phyloP scores from a whole-genome alignment of 192 early-diverging fungal genomes.

The Irineochytrium annulatum region DNA sequence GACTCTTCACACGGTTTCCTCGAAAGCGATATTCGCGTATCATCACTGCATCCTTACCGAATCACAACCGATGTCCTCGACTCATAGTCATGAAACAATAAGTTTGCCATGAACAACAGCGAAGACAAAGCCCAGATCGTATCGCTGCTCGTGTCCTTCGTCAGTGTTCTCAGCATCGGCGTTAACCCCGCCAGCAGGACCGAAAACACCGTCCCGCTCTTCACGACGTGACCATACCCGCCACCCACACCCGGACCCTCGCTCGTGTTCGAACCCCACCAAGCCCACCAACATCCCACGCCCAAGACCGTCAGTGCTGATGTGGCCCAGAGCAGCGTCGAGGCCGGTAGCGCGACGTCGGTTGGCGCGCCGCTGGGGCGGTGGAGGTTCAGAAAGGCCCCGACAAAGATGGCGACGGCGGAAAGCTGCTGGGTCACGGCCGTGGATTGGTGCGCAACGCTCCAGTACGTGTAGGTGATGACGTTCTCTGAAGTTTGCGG shows the following conservation, averaged over 20 bases:
- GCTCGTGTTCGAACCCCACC: background rate
- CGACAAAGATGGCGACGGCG: constrained; percentile 82
- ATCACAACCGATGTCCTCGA: constrained; percentile 44
- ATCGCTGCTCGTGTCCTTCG: constrained; percentile 82
- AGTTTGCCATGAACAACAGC: constrained; percentile 75
- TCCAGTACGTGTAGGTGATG: constrained; percentile 76
- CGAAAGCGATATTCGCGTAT: background rate
- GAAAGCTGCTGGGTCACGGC: constrained; percentile 84
- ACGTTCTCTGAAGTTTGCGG: constrained; percentile 63
- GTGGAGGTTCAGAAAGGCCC: constrained; percentile 78
- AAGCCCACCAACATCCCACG: constrained; percentile 14
- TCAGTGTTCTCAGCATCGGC: constrained; percentile 87
- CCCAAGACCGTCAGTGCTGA: constrained; percentile 54
- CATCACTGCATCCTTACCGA: constrained; percentile 45
- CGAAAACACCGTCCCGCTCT: constrained; percentile 1
- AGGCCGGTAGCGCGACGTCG: constrained; percentile 47
- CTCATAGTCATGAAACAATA: constrained; percentile 82
- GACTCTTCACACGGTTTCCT: no score
- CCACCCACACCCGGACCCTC: background rate
- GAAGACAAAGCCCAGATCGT: constrained; percentile 91
- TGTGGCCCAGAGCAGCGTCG: constrained; percentile 55
- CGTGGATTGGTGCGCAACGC: constrained; percentile 66
- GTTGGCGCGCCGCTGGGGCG: no score
- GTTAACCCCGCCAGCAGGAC: constrained; percentile 78
- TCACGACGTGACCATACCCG: constrained; percentile 1